These are phyloP conservation scores for Arthrobotrys sphaeroides DNA, from an alignment of 2,329 filamentous ascomycete genomes.

Conservation along the genomic window DNA sequence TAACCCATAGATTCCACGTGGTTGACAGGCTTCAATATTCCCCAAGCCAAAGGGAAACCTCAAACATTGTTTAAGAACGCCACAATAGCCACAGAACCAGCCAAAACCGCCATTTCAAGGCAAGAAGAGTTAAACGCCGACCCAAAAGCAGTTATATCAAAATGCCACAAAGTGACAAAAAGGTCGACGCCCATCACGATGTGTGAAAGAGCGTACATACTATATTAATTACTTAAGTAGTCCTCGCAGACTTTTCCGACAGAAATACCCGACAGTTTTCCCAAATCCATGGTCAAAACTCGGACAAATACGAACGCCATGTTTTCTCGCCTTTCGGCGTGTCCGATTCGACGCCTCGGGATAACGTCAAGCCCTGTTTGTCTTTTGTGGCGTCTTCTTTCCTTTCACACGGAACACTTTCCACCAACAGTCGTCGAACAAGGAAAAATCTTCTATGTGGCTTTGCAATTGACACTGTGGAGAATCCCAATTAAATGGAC, in stretches of 20 bases:
- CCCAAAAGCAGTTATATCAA: background rate
- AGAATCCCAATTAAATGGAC: background rate
- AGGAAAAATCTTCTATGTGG: background rate
- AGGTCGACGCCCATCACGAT: background rate
- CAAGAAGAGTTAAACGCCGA: background rate
- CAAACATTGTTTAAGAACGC: conserved; percentile 31
- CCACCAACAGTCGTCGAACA: too few relatives aligned
- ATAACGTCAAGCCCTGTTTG: conserved; percentile 1
- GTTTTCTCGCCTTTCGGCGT: conserved; percentile 31
- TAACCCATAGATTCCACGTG: conserved; percentile 35
- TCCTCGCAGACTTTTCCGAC: background rate
- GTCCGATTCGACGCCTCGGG: conserved; percentile 32
- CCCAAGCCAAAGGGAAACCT: conserved; percentile 7
- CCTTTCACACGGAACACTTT: background rate
- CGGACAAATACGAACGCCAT: conserved; percentile 36
- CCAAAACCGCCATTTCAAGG: background rate
- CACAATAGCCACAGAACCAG: conserved; percentile 34
- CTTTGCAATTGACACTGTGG: background rate
- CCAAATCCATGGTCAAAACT: conserved; percentile 35
- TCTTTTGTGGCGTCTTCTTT: conserved; percentile 7
- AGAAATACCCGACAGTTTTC: conserved; percentile 26
- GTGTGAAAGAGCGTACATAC: background rate
- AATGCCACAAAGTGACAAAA: conserved; percentile 2
- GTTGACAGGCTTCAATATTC: conserved; percentile 31
- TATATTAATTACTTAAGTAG: background rate